Conservation (phyloP, 371 early-diverging fungal species). For the Syncephalis fuscata region DNA sequence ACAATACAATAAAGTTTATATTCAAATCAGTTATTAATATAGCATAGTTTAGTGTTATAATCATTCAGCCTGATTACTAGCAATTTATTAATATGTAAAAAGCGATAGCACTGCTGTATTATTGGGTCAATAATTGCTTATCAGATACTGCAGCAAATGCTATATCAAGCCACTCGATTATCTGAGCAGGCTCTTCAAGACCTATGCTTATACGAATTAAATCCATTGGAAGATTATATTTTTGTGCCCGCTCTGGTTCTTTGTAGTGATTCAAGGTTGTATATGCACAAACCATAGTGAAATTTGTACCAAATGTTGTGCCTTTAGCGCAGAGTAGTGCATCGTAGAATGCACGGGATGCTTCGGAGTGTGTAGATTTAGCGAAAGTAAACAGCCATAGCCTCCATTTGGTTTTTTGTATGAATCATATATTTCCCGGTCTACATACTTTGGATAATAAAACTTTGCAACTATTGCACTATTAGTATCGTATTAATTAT, state of each 20-base stretch:
- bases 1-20: too few species aligned
- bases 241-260: slow-evolving; percentile 81
- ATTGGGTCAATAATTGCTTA: too few species aligned
- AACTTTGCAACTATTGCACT: slow-evolving; percentile 59
- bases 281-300: slow-evolving; percentile 86
- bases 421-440: slow-evolving; percentile 40
- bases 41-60: too few species aligned
- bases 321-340: slow-evolving; percentile 67
- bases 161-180: too few species aligned
- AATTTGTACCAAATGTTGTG: slow-evolving; percentile 91
- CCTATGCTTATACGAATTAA: slow-evolving; percentile 85
- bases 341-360: slow-evolving; percentile 67
- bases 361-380: slow-evolving; percentile 38
- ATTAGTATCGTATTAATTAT: too few species aligned
- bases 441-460: slow-evolving; percentile 72
- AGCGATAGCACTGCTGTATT: too few species aligned
- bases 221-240: slow-evolving; percentile 54
- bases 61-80: too few species aligned
- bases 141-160: too few species aligned
- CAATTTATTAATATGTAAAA: too few species aligned
- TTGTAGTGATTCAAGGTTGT: slow-evolving; percentile 85
- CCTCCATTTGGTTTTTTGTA: slow-evolving; percentile 42
- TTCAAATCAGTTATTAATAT: too few species aligned
- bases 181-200: slow-evolving; percentile 37
- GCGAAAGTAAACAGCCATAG: slow-evolving; percentile 80